Evolutionary conservation across 2,329 filamentous ascomycete species (phyloP).

Genomic region (Xylaria sp.): DNA sequence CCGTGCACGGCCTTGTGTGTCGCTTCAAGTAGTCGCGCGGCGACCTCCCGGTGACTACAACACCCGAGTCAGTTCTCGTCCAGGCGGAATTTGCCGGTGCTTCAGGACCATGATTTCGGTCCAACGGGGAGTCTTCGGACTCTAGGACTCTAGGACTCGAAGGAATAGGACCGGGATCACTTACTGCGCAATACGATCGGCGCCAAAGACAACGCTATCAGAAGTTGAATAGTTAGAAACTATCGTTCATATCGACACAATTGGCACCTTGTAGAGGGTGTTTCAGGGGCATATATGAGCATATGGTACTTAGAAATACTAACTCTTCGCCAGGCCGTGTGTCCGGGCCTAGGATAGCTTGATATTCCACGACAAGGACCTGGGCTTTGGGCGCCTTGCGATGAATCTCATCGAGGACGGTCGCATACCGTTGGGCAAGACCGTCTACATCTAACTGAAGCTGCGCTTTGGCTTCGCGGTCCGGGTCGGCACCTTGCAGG

Average conservation of each 20-base stretch:
- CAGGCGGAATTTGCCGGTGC: neutral
- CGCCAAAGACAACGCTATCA: constrained; percentile 42
- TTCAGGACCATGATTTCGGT: neutral
- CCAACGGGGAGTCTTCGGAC: neutral
- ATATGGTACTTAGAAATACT: neutral
- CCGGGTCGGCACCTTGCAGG: constrained; percentile 34
- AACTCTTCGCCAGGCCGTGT: constrained; percentile 39
- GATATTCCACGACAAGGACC: constrained; percentile 56
- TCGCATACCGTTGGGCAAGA: constrained; percentile 43
- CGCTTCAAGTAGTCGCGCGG: constrained; percentile 41
- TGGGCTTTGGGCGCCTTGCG: constrained; percentile 54
- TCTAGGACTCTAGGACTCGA: neutral
- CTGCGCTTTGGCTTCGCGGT: constrained; percentile 18
- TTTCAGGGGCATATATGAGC: neutral
- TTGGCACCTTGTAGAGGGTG: neutral
- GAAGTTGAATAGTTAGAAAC: neutral
- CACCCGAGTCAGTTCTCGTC: constrained; percentile 3
- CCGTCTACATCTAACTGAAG: constrained; percentile 38
- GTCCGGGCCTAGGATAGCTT: constrained; percentile 49
- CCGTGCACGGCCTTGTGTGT: constrained; percentile 42
- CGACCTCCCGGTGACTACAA: constrained; percentile 40
- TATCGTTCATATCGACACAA: neutral
- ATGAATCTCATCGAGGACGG: constrained; percentile 43
- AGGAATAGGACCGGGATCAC: neutral
- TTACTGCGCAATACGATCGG: constrained; percentile 41